These are phyloP conservation scores for Trichosporon faecale DNA, from an alignment of 1,284 basidiomycete species.

Conservation along the genomic window DNA sequence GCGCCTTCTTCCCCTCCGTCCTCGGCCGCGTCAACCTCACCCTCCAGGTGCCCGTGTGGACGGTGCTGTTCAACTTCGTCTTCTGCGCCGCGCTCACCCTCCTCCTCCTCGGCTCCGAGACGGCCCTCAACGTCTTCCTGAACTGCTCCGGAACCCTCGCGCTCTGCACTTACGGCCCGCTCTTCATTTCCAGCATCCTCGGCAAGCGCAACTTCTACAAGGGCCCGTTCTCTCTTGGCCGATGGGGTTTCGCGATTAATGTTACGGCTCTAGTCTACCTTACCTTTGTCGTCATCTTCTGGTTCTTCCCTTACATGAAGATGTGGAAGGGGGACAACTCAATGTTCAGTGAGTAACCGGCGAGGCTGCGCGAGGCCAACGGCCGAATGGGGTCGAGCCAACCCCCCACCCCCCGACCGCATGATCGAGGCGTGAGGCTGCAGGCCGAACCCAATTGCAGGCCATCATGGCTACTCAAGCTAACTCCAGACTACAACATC, in stretches of 20 bases:
- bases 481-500: constrained; percentile 16
- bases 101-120: constrained; percentile 10
- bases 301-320: constrained; percentile 13
- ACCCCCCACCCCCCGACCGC: not conserved
- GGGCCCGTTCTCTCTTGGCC: constrained; percentile 6
- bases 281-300: constrained; percentile 10
- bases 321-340: not conserved
- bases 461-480: no score
- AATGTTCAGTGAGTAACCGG: constrained; percentile 11
- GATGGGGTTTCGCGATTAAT: not conserved
- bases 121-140: constrained; percentile 15
- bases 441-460: no score
- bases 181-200: not conserved
- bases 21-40: constrained; percentile 8
- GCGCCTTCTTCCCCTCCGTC: constrained; percentile 11
- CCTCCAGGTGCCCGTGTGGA: constrained; percentile 12
- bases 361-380: no score
- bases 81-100: constrained; percentile 7
- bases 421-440: no score
- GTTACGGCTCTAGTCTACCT: not conserved
- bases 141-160: constrained; percentile 7
- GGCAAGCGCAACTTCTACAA: not conserved
- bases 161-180: not conserved
- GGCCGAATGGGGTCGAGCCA: no score
- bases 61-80: constrained; percentile 8